These are phyloP conservation scores for Coniochaeta ligniaria DNA, from an alignment of 2,329 filamentous ascomycete species.

Conservation along the genomic window DNA sequence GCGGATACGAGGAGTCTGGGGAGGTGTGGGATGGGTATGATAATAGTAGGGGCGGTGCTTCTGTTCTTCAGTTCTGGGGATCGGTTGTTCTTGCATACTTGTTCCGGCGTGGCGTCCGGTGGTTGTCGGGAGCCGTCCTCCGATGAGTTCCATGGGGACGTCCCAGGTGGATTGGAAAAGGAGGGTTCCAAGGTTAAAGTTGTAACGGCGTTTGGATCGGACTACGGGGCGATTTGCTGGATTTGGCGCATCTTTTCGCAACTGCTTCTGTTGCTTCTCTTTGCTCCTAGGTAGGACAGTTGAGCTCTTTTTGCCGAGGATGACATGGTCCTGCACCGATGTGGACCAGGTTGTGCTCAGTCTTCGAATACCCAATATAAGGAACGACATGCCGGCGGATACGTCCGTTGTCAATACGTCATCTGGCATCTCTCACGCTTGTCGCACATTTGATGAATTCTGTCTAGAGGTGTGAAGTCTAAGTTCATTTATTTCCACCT, in stretches of 20 bases:
- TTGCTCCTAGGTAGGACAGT: neutral
- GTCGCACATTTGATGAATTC: neutral
- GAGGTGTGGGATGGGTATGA: slow-evolving; percentile 49
- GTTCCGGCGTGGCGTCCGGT: too few relatives aligned
- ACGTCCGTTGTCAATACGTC: neutral
- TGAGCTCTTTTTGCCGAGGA: neutral
- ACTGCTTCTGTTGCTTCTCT: neutral
- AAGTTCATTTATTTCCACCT: neutral
- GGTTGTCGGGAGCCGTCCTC: too few relatives aligned
- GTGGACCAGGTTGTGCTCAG: neutral
- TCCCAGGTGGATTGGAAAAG: neutral
- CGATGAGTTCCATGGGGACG: neutral
- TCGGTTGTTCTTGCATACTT: neutral
- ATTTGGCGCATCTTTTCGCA: neutral
- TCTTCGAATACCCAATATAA: slow-evolving; percentile 11
- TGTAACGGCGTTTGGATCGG: neutral
- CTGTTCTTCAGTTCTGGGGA: neutral
- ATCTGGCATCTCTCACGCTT: neutral
- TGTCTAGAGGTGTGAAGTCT: neutral
- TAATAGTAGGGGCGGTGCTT: neutral
- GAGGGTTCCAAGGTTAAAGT: neutral
- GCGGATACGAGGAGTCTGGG: slow-evolving; percentile 72
- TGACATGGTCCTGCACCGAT: neutral
- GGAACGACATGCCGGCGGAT: neutral
- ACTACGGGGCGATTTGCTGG: neutral